Evolutionary conservation across 2,329 filamentous ascomycete species (phyloP).

Genomic region (Monosporascus sp.): DNA sequence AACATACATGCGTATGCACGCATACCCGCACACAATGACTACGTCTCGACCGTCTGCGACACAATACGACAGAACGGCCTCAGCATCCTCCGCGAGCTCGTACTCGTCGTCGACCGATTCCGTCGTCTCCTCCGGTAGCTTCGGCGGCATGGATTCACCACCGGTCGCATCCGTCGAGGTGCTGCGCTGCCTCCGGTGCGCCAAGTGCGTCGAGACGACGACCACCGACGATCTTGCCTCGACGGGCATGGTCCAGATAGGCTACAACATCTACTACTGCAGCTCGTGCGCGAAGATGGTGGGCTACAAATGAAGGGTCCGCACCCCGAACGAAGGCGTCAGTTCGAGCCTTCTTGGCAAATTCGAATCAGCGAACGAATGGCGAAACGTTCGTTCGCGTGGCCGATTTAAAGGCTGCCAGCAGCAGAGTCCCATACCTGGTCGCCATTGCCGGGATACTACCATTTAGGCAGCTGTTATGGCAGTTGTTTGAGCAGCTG

Average conservation of each 20-base stretch:
- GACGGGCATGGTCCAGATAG: conserved; percentile 60
- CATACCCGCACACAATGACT: conserved; percentile 18
- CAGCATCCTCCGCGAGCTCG: conserved; percentile 16
- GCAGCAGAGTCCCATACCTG: no score
- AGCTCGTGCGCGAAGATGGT: conserved; percentile 58
- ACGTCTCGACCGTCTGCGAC: conserved; percentile 29
- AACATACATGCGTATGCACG: conserved; percentile 2
- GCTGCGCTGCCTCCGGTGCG: conserved; percentile 46
- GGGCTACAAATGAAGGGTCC: conserved; percentile 50
- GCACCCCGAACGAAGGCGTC: background rate
- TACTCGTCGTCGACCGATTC: conserved; percentile 38
- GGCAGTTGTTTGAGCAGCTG: no score
- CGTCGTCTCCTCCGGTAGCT: conserved; percentile 34
- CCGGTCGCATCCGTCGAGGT: conserved; percentile 51
- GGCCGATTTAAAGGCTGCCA: no score
- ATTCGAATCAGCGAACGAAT: no score
- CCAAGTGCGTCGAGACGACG: conserved; percentile 54
- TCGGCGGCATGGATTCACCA: conserved; percentile 46
- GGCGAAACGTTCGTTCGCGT: no score
- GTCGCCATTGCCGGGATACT: no score
- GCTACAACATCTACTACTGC: conserved; percentile 63
- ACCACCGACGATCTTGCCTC: conserved; percentile 53
- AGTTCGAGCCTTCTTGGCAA: background rate
- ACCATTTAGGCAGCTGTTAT: no score
- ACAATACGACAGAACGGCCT: conserved; percentile 34